phyloP scores from a whole-genome alignment of 768 basidiomycete genomes.

The Tricholoma bakamatsutake region DNA sequence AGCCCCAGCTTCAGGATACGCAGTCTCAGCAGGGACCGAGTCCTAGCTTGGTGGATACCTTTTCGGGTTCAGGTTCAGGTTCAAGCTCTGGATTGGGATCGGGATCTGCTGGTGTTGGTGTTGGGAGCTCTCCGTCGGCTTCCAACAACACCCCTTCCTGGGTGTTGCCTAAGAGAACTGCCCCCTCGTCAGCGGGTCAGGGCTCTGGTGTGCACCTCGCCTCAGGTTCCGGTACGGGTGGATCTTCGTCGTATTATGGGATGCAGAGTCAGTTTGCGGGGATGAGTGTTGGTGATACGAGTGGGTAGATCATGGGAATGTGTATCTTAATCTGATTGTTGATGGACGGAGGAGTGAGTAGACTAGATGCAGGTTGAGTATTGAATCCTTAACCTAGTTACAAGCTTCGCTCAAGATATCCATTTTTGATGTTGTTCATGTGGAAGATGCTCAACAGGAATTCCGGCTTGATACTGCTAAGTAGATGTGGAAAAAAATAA shows the following conservation, averaged over 20 bases:
- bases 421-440: no score
- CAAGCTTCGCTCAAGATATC: no score
- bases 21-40: constrained; percentile 8
- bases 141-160: constrained; percentile 31
- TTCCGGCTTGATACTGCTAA: no score
- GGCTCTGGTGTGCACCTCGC: background rate
- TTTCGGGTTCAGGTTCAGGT: background rate
- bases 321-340: background rate
- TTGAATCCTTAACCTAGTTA: no score
- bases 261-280: constrained; percentile 22
- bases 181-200: constrained; percentile 5
- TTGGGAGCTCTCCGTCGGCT: background rate
- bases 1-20: constrained; percentile 4
- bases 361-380: no score
- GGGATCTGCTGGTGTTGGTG: constrained; percentile 1
- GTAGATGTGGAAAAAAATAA: no score
- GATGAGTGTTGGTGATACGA: constrained; percentile 19
- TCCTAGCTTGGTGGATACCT: no score
- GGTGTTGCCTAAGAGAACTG: constrained; percentile 38
- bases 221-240: background rate
- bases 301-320: background rate
- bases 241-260: constrained; percentile 9
- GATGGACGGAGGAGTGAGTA: background rate
- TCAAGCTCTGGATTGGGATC: no score
- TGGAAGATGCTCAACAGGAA: no score